These are phyloP conservation scores for Hippophae gyantsensis DNA, from an alignment of 306 rosid genomes.

Conservation along the genomic window DNA sequence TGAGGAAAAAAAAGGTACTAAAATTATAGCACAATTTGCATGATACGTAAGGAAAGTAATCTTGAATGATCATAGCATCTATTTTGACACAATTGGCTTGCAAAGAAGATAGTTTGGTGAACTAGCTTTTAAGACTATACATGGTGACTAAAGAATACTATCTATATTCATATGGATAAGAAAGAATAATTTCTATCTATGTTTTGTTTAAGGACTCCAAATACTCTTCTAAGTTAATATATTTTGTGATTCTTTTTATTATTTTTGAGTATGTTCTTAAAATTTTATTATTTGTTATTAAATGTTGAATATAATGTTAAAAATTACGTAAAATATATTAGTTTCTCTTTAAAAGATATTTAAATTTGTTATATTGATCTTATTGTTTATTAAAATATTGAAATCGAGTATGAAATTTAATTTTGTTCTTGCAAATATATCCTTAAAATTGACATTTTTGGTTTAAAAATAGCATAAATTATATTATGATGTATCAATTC, in stretches of 20 bases:
- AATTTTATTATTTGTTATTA: not conserved
- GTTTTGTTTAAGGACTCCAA: constrained; percentile 16
- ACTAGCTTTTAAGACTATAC: not conserved
- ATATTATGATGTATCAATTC: no score
- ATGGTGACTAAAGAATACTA: no score
- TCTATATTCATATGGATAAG: not conserved
- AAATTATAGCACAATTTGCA: no score
- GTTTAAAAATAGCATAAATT: constrained; percentile 41
- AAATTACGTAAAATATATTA: not conserved
- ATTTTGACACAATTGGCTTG: no score
- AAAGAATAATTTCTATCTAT: constrained; percentile 15
- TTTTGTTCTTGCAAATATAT: constrained; percentile 12
- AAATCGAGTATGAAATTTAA: no score
- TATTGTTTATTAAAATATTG: no score
- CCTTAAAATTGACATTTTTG: constrained; percentile 16
- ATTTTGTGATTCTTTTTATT: not conserved
- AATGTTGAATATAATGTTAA: not conserved
- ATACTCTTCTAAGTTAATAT: not conserved
- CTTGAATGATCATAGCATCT: no score
- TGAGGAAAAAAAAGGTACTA: no score
- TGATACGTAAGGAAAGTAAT: no score
- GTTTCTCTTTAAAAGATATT: not conserved
- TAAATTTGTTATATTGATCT: no score
- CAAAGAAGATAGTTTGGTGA: not conserved
- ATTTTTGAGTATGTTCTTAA: not conserved